Percentiles rank a stretch among this genome's conserved stretches.
Evolutionary conservation across 2,329 filamentous ascomycete genomes (phyloP).

Genomic region (Aspergillus versicolor): DNA sequence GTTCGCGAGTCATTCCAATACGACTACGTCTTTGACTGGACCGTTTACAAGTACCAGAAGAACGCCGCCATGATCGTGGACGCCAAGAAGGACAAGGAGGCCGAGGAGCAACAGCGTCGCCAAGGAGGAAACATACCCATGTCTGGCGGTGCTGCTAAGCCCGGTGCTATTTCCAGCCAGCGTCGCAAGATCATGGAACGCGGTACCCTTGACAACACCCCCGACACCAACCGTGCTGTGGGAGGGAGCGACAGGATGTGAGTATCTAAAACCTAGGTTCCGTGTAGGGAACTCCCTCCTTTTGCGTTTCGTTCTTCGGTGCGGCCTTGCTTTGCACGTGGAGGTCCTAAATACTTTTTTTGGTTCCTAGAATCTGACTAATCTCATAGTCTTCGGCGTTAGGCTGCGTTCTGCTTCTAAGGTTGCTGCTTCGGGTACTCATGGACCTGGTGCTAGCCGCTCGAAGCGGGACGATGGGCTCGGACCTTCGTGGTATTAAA

Average conservation of each 20-base stretch:
- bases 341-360: constrained; percentile 47
- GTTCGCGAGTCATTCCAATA: constrained; percentile 99
- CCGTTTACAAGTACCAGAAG: constrained; percentile 99
- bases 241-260: constrained; percentile 92
- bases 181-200: constrained; percentile 83
- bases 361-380: constrained; percentile 75
- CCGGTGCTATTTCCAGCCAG: constrained; percentile 70
- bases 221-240: constrained; percentile 71
- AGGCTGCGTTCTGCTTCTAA: constrained; percentile 83
- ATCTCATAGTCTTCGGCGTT: constrained; percentile 79
- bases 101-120: constrained; percentile 72
- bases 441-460: constrained; percentile 49
- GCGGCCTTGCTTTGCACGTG: constrained; percentile 72
- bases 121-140: constrained; percentile 61
- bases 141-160: constrained; percentile 63
- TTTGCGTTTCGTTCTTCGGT: constrained; percentile 76
- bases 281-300: constrained; percentile 77
- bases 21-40: constrained; percentile 99
- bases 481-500: constrained; percentile 47
- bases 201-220: constrained; percentile 65
- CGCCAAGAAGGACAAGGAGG: constrained; percentile 70
- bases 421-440: constrained; percentile 57
- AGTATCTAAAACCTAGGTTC: constrained; percentile 74
- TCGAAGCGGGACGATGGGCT: constrained; percentile 56
- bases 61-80: constrained; percentile 93